A percentile compares a stretch with the other conserved stretches of the same genome.
Conservation (phyloP, 371 early-diverging fungal species). For the Apophysomyces sp. region DNA sequence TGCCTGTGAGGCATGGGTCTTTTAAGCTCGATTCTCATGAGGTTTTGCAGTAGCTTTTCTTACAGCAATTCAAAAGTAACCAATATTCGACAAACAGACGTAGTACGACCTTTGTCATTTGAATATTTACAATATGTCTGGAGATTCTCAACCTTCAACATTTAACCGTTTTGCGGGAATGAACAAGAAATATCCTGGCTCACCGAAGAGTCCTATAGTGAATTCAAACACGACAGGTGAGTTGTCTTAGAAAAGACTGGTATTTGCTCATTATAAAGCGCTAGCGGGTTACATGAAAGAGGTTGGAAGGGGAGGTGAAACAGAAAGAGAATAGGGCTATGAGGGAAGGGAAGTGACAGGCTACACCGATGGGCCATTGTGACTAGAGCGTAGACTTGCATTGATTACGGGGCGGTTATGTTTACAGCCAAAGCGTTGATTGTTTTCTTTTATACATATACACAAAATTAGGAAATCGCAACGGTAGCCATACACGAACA, state of each 20-base stretch:
- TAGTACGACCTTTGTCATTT: background rate
- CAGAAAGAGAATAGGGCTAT: background rate
- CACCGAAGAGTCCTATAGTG: background rate
- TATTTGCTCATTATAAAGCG: background rate
- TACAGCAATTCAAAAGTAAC: background rate
- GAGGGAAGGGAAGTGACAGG: background rate
- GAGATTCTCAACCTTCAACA: background rate
- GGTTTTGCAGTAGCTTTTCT: background rate
- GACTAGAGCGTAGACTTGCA: background rate
- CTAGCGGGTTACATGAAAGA: background rate
- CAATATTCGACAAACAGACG: background rate
- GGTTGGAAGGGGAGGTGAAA: background rate
- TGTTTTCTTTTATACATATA: background rate
- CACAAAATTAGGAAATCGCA: background rate
- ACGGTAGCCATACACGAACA: constrained; percentile 25
- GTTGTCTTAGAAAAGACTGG: background rate
- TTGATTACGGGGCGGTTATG: background rate
- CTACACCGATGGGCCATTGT: background rate
- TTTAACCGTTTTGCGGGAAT: background rate
- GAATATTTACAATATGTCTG: background rate
- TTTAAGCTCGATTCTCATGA: background rate
- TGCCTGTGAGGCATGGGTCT: background rate
- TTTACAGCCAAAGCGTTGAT: background rate
- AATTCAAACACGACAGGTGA: background rate
- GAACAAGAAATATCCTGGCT: background rate